Evolutionary conservation across 208 protist genomes (phyloP).

Genomic region (Crithidia acanthocephali): DNA sequence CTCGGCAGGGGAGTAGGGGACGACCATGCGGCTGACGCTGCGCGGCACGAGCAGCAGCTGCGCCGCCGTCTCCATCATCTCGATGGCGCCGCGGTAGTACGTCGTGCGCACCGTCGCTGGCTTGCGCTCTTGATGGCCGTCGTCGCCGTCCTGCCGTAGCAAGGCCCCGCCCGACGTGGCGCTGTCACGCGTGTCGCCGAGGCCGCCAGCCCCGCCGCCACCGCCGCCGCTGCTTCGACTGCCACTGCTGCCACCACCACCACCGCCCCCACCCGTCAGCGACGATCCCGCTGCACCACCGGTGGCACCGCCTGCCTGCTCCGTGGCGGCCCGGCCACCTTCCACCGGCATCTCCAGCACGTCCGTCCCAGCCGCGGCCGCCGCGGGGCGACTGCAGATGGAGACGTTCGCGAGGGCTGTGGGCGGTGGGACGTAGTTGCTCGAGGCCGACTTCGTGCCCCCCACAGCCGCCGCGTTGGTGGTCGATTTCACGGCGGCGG

Average conservation of each 20-base stretch:
- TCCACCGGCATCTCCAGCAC: constrained; percentile 42
- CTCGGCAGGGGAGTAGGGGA: constrained; percentile 80
- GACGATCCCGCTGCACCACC: constrained; percentile 15
- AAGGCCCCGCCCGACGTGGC: background rate
- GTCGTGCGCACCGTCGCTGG: constrained; percentile 55
- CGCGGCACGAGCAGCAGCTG: constrained; percentile 56
- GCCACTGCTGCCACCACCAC: background rate
- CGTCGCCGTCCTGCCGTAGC: constrained; percentile 5
- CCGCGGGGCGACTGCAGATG: constrained; percentile 69
- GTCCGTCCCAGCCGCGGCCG: constrained; percentile 59
- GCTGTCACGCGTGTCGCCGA: too few species aligned
- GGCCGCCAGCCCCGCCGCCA: too few species aligned
- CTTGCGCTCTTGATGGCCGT: constrained; percentile 25
- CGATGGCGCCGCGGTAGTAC: constrained; percentile 63
- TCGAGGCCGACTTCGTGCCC: constrained; percentile 25
- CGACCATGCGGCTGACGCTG: constrained; percentile 35
- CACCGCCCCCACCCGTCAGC: constrained; percentile 3
- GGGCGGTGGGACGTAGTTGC: constrained; percentile 38
- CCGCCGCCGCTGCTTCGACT: too few species aligned
- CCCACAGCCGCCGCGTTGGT: constrained; percentile 25
- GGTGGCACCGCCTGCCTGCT: constrained; percentile 10
- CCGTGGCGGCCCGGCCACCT: background rate
- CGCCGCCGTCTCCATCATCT: constrained; percentile 74
- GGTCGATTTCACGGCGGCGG: constrained; percentile 20
- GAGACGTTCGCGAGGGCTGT: constrained; percentile 67